Evolutionary conservation across 306 rosid genomes (phyloP), one percentile per base, ranked within the genome.

Genomic region (Castanea crenata): DNA sequence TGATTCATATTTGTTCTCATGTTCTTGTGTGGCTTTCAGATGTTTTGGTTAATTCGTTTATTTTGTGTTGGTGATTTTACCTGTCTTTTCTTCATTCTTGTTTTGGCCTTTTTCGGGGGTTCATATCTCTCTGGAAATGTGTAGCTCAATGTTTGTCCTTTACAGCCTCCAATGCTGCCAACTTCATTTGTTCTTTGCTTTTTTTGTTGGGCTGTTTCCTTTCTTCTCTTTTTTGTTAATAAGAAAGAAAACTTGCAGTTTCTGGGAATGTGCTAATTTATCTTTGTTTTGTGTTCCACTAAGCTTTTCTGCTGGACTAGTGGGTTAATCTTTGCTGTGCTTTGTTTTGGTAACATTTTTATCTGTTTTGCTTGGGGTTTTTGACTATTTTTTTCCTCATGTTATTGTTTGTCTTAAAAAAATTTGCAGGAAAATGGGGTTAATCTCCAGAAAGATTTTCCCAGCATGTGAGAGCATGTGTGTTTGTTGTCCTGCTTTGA

Each of bases 391-490:
- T 55, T 82, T 61, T 71, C 1, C 3, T 61, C 73, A 79, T 76
- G 56, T 4, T 59, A 54, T 76, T 56, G 51, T 54, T 79, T 49
- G 4, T 55, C 44, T 41, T 72, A 71, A 70, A 63, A 71, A 70
- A 56, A 79, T 71, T 34, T 85, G 81, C 86, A 90, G 94, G 85
- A 13, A 82, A 83, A 96, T 96, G 99, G 99, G 99, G 71, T 41
- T 96, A 73, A 87, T 96, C 81, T 96, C 99, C 27, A 79, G 97
- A 88, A 96, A 84, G 89, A 83, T 96, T 74, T 93, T 96, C 84
- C 99, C 99, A 23, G 97, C 98, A 64, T 96, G 99, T 82, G 98
- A 84, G 79, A 90, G 82, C 83, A 93, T 96, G 97, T 96, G 99
- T 83, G 92, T 93, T 55, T 96, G 99, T 76, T 96, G 99, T 81